These are phyloP conservation scores for Sporothrix curviconia DNA, from an alignment of 2,329 filamentous ascomycete genomes.

Conservation along the genomic window DNA sequence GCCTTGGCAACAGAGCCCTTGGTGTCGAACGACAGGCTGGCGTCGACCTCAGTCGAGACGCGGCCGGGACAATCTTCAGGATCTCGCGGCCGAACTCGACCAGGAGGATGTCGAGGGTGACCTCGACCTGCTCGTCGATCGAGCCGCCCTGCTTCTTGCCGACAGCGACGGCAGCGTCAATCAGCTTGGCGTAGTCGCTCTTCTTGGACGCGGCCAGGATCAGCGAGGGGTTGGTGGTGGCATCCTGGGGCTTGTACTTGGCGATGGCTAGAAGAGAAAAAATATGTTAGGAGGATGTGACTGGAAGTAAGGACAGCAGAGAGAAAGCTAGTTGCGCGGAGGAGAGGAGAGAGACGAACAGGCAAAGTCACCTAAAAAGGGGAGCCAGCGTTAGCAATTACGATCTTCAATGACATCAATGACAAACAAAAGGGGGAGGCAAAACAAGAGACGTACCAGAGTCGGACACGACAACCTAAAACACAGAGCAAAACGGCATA, in stretches of 20 bases:
- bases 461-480: constrained; percentile 88
- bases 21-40: constrained; percentile 90
- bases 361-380: constrained; percentile 61
- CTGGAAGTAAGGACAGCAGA: no score
- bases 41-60: constrained; percentile 98
- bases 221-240: constrained; percentile 97
- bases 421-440: constrained; percentile 6
- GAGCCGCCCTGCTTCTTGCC: constrained; percentile 69
- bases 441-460: constrained; percentile 60
- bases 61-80: constrained; percentile 91
- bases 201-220: constrained; percentile 99
- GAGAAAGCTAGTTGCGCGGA: no score
- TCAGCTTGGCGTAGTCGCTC: constrained; percentile 87
- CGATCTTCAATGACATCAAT: constrained; percentile 16
- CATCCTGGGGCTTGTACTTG: constrained; percentile 99
- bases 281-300: no score
- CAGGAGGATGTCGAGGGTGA: constrained; percentile 84
- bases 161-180: constrained; percentile 76
- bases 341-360: constrained; percentile 60
- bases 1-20: constrained; percentile 91
- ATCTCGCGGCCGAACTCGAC: constrained; percentile 99
- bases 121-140: constrained; percentile 78
- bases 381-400: constrained; percentile 28
- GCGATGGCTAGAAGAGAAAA: constrained; percentile 69
- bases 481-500: constrained; percentile 10